Conservation (phyloP, 495 filamentous ascomycete species). For the Penicillium mononematosum region DNA sequence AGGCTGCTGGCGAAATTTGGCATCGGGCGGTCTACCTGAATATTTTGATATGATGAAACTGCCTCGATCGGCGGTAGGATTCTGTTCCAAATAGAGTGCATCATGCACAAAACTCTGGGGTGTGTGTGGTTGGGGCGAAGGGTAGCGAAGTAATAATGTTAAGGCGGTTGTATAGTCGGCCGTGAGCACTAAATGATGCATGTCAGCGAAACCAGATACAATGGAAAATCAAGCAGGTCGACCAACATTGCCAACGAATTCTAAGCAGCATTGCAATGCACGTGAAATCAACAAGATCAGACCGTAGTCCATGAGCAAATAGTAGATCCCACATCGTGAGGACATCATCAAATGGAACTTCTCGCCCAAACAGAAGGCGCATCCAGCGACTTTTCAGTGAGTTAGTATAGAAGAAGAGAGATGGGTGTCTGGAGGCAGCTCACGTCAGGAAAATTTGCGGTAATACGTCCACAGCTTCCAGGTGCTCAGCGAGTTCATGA, state of each 20-base stretch:
- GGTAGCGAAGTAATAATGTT: slow-evolving; percentile 78
- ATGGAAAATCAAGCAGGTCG: not conserved
- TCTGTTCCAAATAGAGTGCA: slow-evolving; percentile 78
- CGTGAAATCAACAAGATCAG: slow-evolving; percentile 80
- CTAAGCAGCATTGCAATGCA: slow-evolving; percentile 93
- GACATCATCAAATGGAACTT: slow-evolving; percentile 85
- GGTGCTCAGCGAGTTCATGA: slow-evolving; percentile 74
- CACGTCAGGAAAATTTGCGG: slow-evolving; percentile 96
- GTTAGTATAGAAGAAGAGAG: slow-evolving; percentile 9
- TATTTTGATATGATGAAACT: slow-evolving; percentile 78
- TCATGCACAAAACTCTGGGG: slow-evolving; percentile 82
- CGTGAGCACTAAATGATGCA: slow-evolving; percentile 60
- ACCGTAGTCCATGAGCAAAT: slow-evolving; percentile 82
- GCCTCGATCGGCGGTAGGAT: slow-evolving; percentile 71
- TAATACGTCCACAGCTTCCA: slow-evolving; percentile 83
- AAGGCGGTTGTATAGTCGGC: slow-evolving; percentile 84
- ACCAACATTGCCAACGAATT: slow-evolving; percentile 85
- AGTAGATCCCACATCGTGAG: slow-evolving; percentile 86
- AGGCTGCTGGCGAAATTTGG: slow-evolving; percentile 34
- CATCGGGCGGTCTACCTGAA: slow-evolving; percentile 62
- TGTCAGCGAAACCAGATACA: slow-evolving; percentile 25
- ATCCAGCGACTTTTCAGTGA: slow-evolving; percentile 74
- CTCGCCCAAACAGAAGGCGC: slow-evolving; percentile 85
- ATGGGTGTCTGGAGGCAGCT: slow-evolving; percentile 9
- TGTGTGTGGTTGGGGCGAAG: slow-evolving; percentile 57